These are phyloP conservation scores for Malassezia dermatis DNA, from an alignment of 1,284 basidiomycete species.

Conservation along the genomic window DNA sequence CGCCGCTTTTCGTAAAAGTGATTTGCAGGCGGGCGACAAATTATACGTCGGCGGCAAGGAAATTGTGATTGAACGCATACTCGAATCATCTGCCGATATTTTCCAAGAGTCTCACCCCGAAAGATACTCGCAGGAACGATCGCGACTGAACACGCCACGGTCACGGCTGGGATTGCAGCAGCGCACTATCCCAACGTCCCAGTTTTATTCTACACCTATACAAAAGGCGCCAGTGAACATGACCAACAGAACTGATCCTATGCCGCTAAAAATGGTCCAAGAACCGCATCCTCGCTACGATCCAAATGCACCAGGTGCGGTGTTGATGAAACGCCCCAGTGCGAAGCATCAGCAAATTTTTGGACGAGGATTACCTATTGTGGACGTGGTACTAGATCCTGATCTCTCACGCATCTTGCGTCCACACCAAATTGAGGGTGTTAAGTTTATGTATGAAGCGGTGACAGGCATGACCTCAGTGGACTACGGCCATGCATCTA, in stretches of 20 bases:
- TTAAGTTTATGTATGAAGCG: slow-evolving; percentile 94
- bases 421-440: slow-evolving; percentile 95
- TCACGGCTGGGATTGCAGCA: background rate
- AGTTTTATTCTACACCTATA: slow-evolving; percentile 10
- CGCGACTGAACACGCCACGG: background rate
- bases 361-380: slow-evolving; percentile 51
- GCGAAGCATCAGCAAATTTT: slow-evolving; percentile 59
- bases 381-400: slow-evolving; percentile 80
- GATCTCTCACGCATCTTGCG: slow-evolving; percentile 72
- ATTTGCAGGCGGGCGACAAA: slow-evolving; percentile 12
- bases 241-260: background rate
- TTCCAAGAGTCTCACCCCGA: background rate
- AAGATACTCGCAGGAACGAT: background rate
- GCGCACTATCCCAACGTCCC: slow-evolving; percentile 8
- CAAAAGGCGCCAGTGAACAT: background rate
- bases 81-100: background rate
- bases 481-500: slow-evolving; percentile 55
- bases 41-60: slow-evolving; percentile 19
- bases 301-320: slow-evolving; percentile 53
- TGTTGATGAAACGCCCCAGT: slow-evolving; percentile 75
- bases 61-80: slow-evolving; percentile 10
- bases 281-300: slow-evolving; percentile 24
- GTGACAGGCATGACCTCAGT: slow-evolving; percentile 67
- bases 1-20: slow-evolving; percentile 4
- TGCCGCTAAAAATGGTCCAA: background rate